Evolutionary conservation across 2,329 filamentous ascomycete species (phyloP), one percentile per base, ranked within the genome.

Genomic region (Sporothrix mexicana): DNA sequence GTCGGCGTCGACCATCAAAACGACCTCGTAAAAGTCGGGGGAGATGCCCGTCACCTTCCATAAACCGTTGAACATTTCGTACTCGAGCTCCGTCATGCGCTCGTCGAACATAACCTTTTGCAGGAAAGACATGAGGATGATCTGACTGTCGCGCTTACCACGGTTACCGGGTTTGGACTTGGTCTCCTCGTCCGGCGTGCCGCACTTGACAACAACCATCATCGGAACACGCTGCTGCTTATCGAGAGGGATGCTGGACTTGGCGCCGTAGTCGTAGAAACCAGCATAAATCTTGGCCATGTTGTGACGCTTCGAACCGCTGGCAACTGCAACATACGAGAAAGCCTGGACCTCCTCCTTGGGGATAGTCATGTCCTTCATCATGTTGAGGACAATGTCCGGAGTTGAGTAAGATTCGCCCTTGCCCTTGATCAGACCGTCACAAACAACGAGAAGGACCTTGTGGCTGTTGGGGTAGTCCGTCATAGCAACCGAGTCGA

Each of bases 21-120:
- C 93, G 30, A 95, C 92, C 82, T 99, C 96, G 82, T 98, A 99
- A 81, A 95, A 99, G 82, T 99, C 96, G 15, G 96, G 96, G 3
- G 95, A 97, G 75, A 99, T 98, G 77, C 97, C 97, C 20, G 96
- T 99, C 61, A 99, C 93, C 82, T 97, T 97, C 95, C 95, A 99
- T 75, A 99, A 87, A 71, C 96, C 96, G 80, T 98, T 99, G 86
- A 99, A 99, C 93, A 99, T 98, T 80, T 99, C 96, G 79, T 94
- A 99, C 82, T 99, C 96, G 70, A 99, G 91, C 82, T 99, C 95
- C 20, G 97, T 99, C 96, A 99, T 99, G 75, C 96, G 93, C 84
- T 99, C 97, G 81, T 99, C 96, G 79, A 99, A 99, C 96, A 99
- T 99, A 80, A 99, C 96, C 85, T 99, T 99, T 81, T 99, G 96